Evolutionary conservation across 768 basidiomycete genomes (phyloP).

Genomic region (Russula olivacea): DNA sequence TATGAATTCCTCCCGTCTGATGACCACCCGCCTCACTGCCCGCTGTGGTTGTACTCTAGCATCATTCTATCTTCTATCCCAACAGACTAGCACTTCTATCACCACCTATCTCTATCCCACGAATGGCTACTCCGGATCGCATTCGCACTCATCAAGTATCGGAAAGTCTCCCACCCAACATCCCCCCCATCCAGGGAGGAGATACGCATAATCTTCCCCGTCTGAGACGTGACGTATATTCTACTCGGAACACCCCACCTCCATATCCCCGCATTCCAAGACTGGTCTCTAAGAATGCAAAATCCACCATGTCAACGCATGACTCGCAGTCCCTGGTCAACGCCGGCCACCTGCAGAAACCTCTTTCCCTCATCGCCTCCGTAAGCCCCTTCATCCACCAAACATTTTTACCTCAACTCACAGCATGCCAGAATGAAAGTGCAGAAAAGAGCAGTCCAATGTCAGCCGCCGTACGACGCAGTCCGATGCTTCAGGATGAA

Average conservation of each 20-base stretch:
- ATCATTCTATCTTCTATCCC: neutral
- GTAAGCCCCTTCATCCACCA: neutral
- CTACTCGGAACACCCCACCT: neutral
- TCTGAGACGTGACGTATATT: neutral
- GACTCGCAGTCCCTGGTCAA: constrained; percentile 17
- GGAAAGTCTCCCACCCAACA: neutral
- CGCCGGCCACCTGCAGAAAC: constrained; percentile 10
- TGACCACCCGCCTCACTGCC: neutral
- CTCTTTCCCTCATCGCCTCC: constrained; percentile 2
- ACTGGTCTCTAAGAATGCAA: neutral
- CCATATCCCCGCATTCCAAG: constrained; percentile 12
- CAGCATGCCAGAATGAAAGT: neutral
- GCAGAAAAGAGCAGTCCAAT: neutral
- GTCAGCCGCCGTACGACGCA: neutral
- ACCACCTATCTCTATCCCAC: neutral
- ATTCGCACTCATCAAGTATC: neutral
- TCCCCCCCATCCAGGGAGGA: neutral
- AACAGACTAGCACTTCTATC: constrained; percentile 5
- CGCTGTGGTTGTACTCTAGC: neutral
- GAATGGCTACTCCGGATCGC: constrained; percentile 2
- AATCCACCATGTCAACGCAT: neutral
- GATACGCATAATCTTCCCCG: neutral
- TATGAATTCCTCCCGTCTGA: constrained; percentile 10
- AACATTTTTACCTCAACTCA: neutral
- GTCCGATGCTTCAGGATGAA: neutral